phyloP scores from a whole-genome alignment of 805 yeast genomes.

The Saccharomycopsis sp. region DNA sequence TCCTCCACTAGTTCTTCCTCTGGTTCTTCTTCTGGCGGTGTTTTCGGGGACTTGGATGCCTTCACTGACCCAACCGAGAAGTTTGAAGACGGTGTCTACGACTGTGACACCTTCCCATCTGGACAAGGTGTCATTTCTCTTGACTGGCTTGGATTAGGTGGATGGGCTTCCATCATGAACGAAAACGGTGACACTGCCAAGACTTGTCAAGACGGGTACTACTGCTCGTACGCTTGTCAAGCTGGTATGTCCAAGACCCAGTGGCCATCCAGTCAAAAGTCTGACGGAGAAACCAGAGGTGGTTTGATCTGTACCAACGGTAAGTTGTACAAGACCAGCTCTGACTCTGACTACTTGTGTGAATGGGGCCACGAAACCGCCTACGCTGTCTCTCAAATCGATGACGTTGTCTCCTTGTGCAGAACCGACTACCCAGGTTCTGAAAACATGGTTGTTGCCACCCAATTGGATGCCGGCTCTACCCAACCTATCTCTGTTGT shows the following conservation, averaged over 20 bases:
- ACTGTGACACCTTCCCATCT: constrained; percentile 62
- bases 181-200: constrained; percentile 54
- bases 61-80: constrained; percentile 49
- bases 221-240: constrained; percentile 97
- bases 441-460: constrained; percentile 96
- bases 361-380: constrained; percentile 67
- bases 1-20: constrained; percentile 30
- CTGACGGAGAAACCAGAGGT: constrained; percentile 86
- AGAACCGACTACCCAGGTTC: constrained; percentile 99
- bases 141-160: constrained; percentile 70
- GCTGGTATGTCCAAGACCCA: constrained; percentile 98
- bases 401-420: constrained; percentile 76
- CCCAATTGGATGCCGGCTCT: constrained; percentile 65
- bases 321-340: constrained; percentile 74
- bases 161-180: constrained; percentile 67
- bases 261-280: constrained; percentile 87
- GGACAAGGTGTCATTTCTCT: constrained; percentile 80
- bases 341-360: constrained; percentile 63
- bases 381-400: constrained; percentile 47
- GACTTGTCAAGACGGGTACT: constrained; percentile 77
- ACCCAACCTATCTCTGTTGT: constrained; percentile 69
- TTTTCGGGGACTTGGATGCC: constrained; percentile 51
- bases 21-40: constrained; percentile 30
- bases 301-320: constrained; percentile 85
- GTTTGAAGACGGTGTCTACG: constrained; percentile 64